Evolutionary conservation across 163 green algal genomes (phyloP), one percentile per base, ranked within the genome.

Genomic region (Chlamydomonas reinhardtii): DNA sequence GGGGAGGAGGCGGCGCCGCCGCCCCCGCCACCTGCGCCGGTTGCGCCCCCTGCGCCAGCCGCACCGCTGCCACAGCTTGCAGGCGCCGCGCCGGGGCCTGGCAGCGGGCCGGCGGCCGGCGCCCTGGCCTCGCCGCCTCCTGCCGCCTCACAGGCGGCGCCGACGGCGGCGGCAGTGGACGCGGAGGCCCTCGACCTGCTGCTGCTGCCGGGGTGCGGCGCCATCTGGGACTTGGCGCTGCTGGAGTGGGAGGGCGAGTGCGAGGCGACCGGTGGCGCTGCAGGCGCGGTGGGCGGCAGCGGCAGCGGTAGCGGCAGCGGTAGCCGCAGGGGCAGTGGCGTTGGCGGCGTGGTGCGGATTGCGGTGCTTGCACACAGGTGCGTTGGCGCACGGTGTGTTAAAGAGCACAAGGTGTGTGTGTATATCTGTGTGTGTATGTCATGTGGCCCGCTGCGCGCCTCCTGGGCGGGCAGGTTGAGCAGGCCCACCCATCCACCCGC

Each of bases 221-320:
- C 79, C 2, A 73, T 85, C 29, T 85, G 79, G 79, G 79, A 85
- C 34, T 24, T 85, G 24, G 79, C 79, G 6, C 29, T 85, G 4
- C 14, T 77, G 16, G 79, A 85, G 65, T 39, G 34, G 9, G 61
- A 15, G 74, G 59, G 31, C 17, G 69, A 16, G 29, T 4, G 69
- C 6, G n/a, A 2, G n/a, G 16, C 8, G 74, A 54, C 43, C 39
- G 19, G 1, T n/a, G n/a, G n/a, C n/a, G 39, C 39, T 48, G 39
- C 39, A 8, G 39, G 39, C 39, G 8, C 39, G 39, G 39, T 5
- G 5, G 8, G 5, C 5, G 39, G 39, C 39, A 48, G 5, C 39
- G 39, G 39, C 39, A 14, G 39, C 39, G n/a, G n/a, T n/a, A 48
- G 39, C 39, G 8, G 8, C 39, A 48, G 39, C 39, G 43, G 27